Base-by-base conservation (phyloP, 2,329 filamentous ascomycete genomes). In the Ceratocystis albifundus region DNA sequence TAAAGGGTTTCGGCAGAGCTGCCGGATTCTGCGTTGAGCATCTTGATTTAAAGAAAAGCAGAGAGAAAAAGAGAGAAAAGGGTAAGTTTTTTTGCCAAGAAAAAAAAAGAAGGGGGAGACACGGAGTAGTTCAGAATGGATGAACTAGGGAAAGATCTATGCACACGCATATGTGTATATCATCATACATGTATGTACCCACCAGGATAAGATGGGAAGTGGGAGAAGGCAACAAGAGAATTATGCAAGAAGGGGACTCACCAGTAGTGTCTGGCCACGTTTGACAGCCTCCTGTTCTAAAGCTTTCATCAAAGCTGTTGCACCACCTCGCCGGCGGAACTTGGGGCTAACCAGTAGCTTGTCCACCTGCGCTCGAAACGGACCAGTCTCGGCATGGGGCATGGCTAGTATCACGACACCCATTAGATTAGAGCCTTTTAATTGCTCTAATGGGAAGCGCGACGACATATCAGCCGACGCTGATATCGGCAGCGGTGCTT, bases 391-490 rank as follows among this genome's bases (percentile, higher is more conserved):
- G 3, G 76, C 77, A 20, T 74, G 73, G 4, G 82, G 80, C 73
- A 80, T 77, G 61, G 70, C 71, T 2, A 87, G 75, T 77, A 82
- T 82, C 28, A 82, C 83, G 50, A 82, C 77, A 5, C 84, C 84
- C 67, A 82, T 77, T 32, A 84, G 74, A 65, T 82, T 77, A 1
- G 76, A 69, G 0, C 78, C 77, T 41, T 74, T 74, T n/a, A 75
- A 74, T 63, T 45, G 71, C 70, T 10, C 74, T 72, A 1, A 69
- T 69, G 17, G 74, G 72, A 4, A 64, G 59, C 44, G n/a, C 15
- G 50, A 45, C 17, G 57, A 20, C 28, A 46, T n/a, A 20, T 22
- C 55, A 28, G 59, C n/a, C 15, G 48, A 6, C 8, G 15, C 59
- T 25, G 48, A n/a, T 4, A 32, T 36, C 5, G 48, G 22, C 12